Base-by-base conservation (phyloP, 1,284 basidiomycete genomes). In the Fomitopsis betulina region DNA sequence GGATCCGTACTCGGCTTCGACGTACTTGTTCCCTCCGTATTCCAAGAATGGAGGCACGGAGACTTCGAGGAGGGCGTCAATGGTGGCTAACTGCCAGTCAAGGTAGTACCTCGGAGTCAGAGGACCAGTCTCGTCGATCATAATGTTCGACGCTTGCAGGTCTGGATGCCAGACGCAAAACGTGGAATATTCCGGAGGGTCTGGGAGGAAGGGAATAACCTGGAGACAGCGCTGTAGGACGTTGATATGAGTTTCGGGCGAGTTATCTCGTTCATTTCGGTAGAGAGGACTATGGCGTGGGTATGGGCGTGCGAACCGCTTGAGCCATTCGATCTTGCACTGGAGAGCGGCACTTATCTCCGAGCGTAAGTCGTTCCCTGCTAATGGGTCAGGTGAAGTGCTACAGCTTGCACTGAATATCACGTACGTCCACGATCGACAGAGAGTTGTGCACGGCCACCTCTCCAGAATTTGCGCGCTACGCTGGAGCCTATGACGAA, bases 81-180 rank as follows among this genome's bases (percentile, higher is more conserved):
- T 27, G 4, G 37, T 39, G 52, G 52, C 52, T 9, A 49, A 39
- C 54, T 73, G 71, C 73, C 72, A 73, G 60, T 73, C 72, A 40
- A 74, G 68, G 53, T 73, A 61, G 27, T 64, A 60, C 12, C 58
- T 57, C 25, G 74, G 56, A 32, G 58, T 25, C 32, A 57, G 55
- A 21, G 55, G 56, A 30, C 61, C 58, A 12, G 52, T 53, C 6
- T 58, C 58, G 30, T 66, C 58, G 27, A 73, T 63, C 25, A 74
- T 61, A 53, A 75, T 55, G 61, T 75, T 75, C n/a, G 56, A 51
- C 9, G 53, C 61, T 32, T 63, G 65, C 13, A 74, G 51, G 55
- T 74, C 71, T 13, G 69, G 67, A 60, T 75, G 73, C 70, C 73
- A 73, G 9, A 75, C 54, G 27, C 60, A 65, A 43, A 67, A 60